A percentile compares a stretch with the other conserved stretches of the same genome.
phyloP scores from a whole-genome alignment of 176 grass and related monocot species.

The Aegilops sharonensis region DNA sequence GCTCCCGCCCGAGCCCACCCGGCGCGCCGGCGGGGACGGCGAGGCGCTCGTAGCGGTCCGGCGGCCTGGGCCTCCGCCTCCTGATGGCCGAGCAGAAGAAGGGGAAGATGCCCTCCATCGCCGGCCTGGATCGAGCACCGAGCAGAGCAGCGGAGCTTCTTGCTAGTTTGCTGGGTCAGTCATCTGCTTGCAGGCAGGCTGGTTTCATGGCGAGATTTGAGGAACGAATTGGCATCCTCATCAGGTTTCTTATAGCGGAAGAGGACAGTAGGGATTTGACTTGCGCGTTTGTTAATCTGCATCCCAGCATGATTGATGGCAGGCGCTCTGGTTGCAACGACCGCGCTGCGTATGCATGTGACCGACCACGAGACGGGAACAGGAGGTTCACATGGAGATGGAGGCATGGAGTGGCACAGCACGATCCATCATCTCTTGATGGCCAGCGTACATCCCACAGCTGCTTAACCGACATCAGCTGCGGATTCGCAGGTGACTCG shows the following conservation, averaged over 20 bases:
- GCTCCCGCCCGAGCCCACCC: neutral
- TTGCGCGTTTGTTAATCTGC: neutral
- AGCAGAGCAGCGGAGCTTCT: neutral
- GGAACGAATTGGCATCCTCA: no score
- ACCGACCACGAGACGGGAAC: neutral
- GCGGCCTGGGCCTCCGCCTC: slow-evolving; percentile 30
- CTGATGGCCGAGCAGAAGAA: slow-evolving; percentile 33
- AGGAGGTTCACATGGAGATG: neutral
- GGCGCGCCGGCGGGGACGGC: neutral
- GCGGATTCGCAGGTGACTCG: neutral
- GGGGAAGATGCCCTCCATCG: slow-evolving; percentile 18
- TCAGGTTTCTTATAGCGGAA: neutral
- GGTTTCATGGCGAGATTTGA: neutral
- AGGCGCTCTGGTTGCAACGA: neutral
- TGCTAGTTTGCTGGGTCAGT: neutral
- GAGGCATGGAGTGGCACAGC: neutral
- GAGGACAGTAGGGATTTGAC: neutral
- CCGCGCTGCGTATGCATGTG: neutral
- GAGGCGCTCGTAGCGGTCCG: slow-evolving; percentile 13
- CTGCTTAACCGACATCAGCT: neutral
- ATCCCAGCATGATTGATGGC: neutral
- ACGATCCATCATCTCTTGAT: neutral
- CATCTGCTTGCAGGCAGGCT: neutral
- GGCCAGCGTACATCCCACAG: neutral
- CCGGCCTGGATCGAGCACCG: neutral